Conservation (phyloP, 2,329 filamentous ascomycete genomes). For the Didymella segeticola region DNA sequence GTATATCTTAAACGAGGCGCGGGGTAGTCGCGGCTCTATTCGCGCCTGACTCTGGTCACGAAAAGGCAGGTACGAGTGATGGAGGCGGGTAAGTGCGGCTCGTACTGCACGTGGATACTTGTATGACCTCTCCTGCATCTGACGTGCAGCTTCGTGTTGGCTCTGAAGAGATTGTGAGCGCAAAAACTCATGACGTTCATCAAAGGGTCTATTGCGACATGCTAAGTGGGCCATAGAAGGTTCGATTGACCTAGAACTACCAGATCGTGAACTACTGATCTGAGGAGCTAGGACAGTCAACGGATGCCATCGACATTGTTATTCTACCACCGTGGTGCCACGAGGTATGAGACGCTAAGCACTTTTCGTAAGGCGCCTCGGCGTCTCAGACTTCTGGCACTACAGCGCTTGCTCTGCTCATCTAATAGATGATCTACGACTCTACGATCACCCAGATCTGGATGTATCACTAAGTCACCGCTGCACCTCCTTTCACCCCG, state of each 20-base stretch:
- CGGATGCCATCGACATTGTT: neutral
- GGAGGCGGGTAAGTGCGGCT: slow-evolving; percentile 19
- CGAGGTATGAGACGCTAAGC: too few species aligned
- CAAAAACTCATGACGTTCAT: slow-evolving; percentile 17
- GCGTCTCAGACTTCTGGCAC: too few species aligned
- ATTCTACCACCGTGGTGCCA: too few species aligned
- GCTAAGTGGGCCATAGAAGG: neutral
- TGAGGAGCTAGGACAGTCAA: neutral
- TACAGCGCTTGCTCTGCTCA: neutral
- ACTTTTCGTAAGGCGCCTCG: too few species aligned
- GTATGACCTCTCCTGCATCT: slow-evolving; percentile 3
- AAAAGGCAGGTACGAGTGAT: slow-evolving; percentile 13
- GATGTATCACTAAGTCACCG: neutral
- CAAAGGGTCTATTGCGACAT: slow-evolving; percentile 20
- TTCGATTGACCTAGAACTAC: slow-evolving; percentile 3
- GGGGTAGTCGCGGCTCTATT: slow-evolving; percentile 12
- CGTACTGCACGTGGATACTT: slow-evolving; percentile 12
- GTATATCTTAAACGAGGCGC: slow-evolving; percentile 18
- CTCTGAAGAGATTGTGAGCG: slow-evolving; percentile 3
- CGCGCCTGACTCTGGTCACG: slow-evolving; percentile 8
- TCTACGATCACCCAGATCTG: neutral
- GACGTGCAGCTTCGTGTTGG: slow-evolving; percentile 7
- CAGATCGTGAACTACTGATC: neutral
- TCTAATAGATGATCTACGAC: neutral
- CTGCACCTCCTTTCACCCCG: neutral